Percentiles rank a stretch among this genome's conserved stretches.
Evolutionary conservation across 305 asterid species (phyloP).

Genomic region (Solanum aculeatissimum): DNA sequence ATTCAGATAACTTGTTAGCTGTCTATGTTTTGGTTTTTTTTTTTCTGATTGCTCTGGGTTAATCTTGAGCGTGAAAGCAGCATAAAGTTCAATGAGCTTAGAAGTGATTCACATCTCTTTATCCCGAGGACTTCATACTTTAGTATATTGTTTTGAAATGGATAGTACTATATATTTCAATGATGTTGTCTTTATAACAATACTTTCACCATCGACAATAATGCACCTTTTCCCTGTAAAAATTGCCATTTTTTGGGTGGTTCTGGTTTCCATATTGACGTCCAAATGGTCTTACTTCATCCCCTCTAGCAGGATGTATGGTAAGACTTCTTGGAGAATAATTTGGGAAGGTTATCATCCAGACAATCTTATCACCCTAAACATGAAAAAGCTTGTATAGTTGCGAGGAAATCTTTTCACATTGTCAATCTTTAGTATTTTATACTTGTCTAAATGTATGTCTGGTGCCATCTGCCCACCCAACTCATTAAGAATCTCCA

Average conservation of each 20-base stretch:
- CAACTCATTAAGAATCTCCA: background rate
- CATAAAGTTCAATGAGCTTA: background rate
- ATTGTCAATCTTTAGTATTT: background rate
- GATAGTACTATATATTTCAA: background rate
- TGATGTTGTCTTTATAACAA: background rate
- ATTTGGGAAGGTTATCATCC: background rate
- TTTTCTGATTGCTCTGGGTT: background rate
- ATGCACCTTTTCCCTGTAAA: background rate
- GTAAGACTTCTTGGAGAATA: background rate
- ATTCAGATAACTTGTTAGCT: background rate
- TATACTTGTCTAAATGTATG: background rate
- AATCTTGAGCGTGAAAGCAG: background rate
- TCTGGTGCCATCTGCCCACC: background rate
- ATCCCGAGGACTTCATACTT: background rate
- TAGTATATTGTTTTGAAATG: background rate
- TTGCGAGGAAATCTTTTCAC: background rate
- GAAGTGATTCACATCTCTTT: background rate
- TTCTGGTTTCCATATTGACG: background rate
- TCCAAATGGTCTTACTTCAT: background rate
- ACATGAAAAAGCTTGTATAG: background rate
- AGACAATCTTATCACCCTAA: background rate
- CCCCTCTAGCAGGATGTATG: background rate
- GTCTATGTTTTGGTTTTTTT: background rate
- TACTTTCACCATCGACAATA: background rate
- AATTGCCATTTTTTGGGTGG: background rate